A percentile compares a stretch with the other conserved stretches of the same genome.
Conservation (phyloP, 345 rosid genomes). For the Eucalyptus caleyi region DNA sequence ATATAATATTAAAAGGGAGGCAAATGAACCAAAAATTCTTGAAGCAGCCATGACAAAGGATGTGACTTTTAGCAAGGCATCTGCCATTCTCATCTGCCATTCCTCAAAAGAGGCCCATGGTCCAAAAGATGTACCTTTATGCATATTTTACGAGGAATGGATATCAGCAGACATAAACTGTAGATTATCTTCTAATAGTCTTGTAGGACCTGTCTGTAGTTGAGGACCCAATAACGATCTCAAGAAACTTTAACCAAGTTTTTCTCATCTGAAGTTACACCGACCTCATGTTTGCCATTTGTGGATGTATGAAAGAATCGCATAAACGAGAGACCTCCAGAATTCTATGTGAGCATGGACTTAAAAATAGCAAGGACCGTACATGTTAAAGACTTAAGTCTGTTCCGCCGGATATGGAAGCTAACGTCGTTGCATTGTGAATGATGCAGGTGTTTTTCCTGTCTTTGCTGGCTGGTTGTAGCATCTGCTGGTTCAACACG, state of each 20-base stretch:
- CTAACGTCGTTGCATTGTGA: not conserved
- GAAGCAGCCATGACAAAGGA: not conserved
- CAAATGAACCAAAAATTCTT: not conserved
- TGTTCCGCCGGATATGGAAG: not conserved
- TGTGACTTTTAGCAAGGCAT: not conserved
- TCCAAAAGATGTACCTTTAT: not conserved
- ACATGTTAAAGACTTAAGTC: not conserved
- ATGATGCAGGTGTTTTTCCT: constrained; percentile 55
- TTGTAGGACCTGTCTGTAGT: not conserved
- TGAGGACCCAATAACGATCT: not conserved
- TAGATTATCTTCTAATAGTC: not conserved
- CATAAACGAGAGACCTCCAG: not conserved
- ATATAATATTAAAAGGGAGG: not conserved
- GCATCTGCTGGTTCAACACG: constrained; percentile 93
- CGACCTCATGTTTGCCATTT: not conserved
- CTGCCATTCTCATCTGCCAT: not conserved
- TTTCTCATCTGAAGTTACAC: not conserved
- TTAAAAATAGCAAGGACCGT: not conserved
- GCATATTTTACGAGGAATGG: not conserved
- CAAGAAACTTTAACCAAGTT: not conserved
- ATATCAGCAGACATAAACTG: not conserved
- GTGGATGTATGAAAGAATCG: not conserved
- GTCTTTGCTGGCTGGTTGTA: constrained; percentile 68
- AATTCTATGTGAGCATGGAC: not conserved
- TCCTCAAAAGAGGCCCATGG: not conserved